Evolutionary conservation across 1,284 basidiomycete genomes (phyloP).

Genomic region (Melampsora americana): DNA sequence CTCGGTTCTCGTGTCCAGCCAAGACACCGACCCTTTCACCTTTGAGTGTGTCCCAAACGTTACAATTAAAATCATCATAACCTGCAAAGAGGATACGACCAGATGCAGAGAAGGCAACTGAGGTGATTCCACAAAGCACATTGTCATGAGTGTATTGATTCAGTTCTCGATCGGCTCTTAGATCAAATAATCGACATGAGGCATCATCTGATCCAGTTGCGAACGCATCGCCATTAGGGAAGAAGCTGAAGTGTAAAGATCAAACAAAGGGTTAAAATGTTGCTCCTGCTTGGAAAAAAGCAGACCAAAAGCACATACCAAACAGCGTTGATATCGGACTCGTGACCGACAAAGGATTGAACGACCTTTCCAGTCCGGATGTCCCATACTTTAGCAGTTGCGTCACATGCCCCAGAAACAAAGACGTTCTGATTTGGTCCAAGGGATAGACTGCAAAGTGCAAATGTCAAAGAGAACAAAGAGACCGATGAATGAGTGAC

Average conservation of each 20-base stretch:
- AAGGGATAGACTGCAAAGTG: slow-evolving; percentile 73
- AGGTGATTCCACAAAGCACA: slow-evolving; percentile 96
- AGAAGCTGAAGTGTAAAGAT: slow-evolving; percentile 66
- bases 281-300: neutral
- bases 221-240: slow-evolving; percentile 98
- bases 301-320: slow-evolving; percentile 63
- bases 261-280: neutral
- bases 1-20: slow-evolving; percentile 94
- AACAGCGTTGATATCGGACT: slow-evolving; percentile 98
- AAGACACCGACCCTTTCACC: slow-evolving; percentile 95
- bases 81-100: slow-evolving; percentile 96
- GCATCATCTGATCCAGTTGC: slow-evolving; percentile 98
- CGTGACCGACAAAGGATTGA: slow-evolving; percentile 97
- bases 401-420: slow-evolving; percentile 96
- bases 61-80: slow-evolving; percentile 99
- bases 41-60: slow-evolving; percentile 98
- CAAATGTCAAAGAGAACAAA: neutral
- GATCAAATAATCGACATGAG: slow-evolving; percentile 94
- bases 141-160: slow-evolving; percentile 97
- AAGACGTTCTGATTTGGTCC: slow-evolving; percentile 92
- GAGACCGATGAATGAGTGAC: neutral
- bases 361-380: slow-evolving; percentile 93
- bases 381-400: slow-evolving; percentile 97
- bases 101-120: slow-evolving; percentile 94
- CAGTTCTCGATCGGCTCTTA: slow-evolving; percentile 92